These are phyloP conservation scores for Rhynchospora breviuscula DNA, from an alignment of 176 grass and related monocot genomes.

Conservation along the genomic window DNA sequence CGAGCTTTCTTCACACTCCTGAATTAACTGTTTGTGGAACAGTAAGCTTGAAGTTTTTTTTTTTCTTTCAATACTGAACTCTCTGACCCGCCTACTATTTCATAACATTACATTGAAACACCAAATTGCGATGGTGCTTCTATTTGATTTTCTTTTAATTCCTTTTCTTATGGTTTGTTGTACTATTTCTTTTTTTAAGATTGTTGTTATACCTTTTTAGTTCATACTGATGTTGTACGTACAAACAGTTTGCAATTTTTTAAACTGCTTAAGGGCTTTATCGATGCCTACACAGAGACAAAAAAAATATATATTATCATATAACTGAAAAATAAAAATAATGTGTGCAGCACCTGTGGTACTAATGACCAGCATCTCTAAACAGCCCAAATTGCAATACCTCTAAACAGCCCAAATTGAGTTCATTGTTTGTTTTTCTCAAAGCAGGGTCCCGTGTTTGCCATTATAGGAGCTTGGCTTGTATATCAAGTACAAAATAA, in stretches of 20 bases:
- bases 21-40: slow-evolving; percentile 80
- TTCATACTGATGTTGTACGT: not conserved
- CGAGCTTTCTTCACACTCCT: slow-evolving; percentile 70
- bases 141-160: not conserved
- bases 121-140: not conserved
- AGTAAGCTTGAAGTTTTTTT: slow-evolving; percentile 36
- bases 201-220: not conserved
- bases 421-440: slow-evolving; percentile 5
- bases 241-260: not conserved
- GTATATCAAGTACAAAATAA: slow-evolving; percentile 75
- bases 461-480: slow-evolving; percentile 69
- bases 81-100: not conserved
- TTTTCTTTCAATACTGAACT: not conserved
- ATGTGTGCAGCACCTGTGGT: not conserved
- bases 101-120: not conserved
- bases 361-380: not conserved
- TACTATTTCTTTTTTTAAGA: not conserved
- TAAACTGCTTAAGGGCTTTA: not conserved
- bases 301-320: slow-evolving; percentile 1
- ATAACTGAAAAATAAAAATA: not conserved
- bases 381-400: not conserved
- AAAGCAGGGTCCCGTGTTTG: slow-evolving; percentile 62
- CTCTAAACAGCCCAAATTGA: no score
- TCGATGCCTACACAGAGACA: not conserved
- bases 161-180: not conserved